Conservation (phyloP, 106 monocot species). For the Chionographis japonica region DNA sequence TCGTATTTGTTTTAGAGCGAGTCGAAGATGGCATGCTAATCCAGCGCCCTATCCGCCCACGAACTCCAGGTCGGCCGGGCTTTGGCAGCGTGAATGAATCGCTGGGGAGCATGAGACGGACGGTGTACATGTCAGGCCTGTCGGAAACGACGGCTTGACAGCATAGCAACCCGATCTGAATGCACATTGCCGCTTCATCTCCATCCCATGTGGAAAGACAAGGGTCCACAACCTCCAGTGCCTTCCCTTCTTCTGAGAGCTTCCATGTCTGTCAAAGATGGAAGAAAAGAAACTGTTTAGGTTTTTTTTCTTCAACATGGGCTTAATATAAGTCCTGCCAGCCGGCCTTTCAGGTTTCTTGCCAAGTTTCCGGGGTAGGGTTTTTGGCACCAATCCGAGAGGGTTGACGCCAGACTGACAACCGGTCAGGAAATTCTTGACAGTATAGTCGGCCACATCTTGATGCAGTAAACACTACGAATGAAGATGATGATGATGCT, state of each 20-base stretch:
- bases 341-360: no score
- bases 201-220: slow-evolving; percentile 16
- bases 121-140: slow-evolving; percentile 56
- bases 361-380: no score
- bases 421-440: no score
- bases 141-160: slow-evolving; percentile 51
- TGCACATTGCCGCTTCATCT: slow-evolving; percentile 46
- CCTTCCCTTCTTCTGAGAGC: slow-evolving; percentile 32
- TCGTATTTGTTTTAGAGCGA: slow-evolving; percentile 9
- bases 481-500: no score
- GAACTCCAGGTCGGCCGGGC: slow-evolving; percentile 52
- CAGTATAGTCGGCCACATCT: no score
- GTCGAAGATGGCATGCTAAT: slow-evolving; percentile 6
- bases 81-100: slow-evolving; percentile 56
- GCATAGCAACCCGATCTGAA: slow-evolving; percentile 61
- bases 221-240: slow-evolving; percentile 47
- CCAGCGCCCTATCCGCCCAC: slow-evolving; percentile 40
- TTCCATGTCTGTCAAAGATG: slow-evolving; percentile 51
- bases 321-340: no score
- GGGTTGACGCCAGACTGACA: no score
- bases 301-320: no score
- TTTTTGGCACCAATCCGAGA: no score
- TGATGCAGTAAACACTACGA: no score
- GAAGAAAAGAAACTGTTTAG: neutral
- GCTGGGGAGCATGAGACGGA: slow-evolving; percentile 54